Base-by-base conservation (phyloP, 225 moss, liverwort and hornwort genomes). In the Ulota crispa region DNA sequence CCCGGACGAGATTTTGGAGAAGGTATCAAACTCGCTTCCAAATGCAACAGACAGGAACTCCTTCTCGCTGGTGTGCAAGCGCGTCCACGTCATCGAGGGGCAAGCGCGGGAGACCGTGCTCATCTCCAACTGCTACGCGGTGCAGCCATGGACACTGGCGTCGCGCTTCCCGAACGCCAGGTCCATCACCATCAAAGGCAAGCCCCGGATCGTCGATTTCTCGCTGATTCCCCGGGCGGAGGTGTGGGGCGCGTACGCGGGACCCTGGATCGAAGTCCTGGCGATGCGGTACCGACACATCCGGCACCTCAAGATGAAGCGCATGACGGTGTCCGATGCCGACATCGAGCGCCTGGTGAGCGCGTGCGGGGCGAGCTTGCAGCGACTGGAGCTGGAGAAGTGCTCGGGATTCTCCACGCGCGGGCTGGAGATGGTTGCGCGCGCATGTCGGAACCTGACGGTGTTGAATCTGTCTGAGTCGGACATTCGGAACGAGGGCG, bases 201-300 rank as follows among this genome's bases (percentile, higher is more conserved):
- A 91, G 54, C 91, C 91, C 34, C 85, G 91, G 1, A 89, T 91
- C 14, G 89, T 89, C 10, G 91, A 91, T 62, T 91, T 87, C 30
- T 78, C 85, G 6, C 91, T 91, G 23, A 87, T 91, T 2, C 91
- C 91, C 9, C 81, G 82, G 11, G 72, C 82, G 67, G 91, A 91
- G 30, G 66, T 83, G 0, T 91, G 91, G 91, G 91, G 91, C 3
- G 91, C 91, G 8, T 91, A 84, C 31, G 89, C 91, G 2, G 43
- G 80, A 6, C 86, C 89, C 0, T 91, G 91, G 91, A 78, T 89
- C 36, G 76, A 78, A 10, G 62, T 64, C 6, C 15, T 91, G 30
- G 82, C 52, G 30, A 47, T 52, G 14, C 66, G 74, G 57, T 82
- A 78, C 87, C 54, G 50, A 9, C 77, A n/a, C 11, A 61, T 91